Base-by-base conservation (phyloP, 306 rosid species). In the Ormosia emarginata region DNA sequence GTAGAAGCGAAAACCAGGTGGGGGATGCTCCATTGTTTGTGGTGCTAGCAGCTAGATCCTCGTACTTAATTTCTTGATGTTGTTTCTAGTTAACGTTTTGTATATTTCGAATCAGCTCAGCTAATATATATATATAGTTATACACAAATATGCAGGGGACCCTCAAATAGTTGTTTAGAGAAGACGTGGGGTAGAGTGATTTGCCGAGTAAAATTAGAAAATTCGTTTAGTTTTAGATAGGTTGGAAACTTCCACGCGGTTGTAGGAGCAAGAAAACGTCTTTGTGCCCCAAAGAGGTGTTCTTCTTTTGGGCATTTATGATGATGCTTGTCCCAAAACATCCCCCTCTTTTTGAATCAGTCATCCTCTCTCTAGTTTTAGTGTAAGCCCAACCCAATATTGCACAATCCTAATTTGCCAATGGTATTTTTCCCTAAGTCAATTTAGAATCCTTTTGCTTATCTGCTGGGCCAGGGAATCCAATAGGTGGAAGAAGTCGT, bases 1-100 rank as follows among this genome's bases (percentile, higher is more conserved):
- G 85, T 84, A 93, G 88, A 93, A 93, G 0, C 97, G 89, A 75
- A 87, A 93, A 7, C 97, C 97, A 1, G 84, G 86, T 29, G 90
- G 77, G 2, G 39, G 85, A 15, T 75, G 53, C 40, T 58, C 84
- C 86, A 84, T 89, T 44, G 13, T 15, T 46, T 18, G 7, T 32
- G 33, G 11, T 65, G 30, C 13, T 55, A 6, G 32, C 3, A 1
- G 24, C 24, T 0, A 24, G 24, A 24, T 24, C 24, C 24, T 24
- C 24, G 24, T 24, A 24, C 24, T 24, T 24, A 24, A 0, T 24
- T 24, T 0, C 24, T 24, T 24, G 24, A 24, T 24, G 0, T 24
- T 24, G 24, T 10, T 8, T 11, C 6, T 8, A 40, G 53, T 52
- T 55, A 37, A 44, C 30, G 53, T 73, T 55, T 55, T 73, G 53